A percentile compares a stretch with the other conserved stretches of the same genome.
Evolutionary conservation across 148 eudicot species (phyloP).

Genomic region (Chenopodium berlandieri): DNA sequence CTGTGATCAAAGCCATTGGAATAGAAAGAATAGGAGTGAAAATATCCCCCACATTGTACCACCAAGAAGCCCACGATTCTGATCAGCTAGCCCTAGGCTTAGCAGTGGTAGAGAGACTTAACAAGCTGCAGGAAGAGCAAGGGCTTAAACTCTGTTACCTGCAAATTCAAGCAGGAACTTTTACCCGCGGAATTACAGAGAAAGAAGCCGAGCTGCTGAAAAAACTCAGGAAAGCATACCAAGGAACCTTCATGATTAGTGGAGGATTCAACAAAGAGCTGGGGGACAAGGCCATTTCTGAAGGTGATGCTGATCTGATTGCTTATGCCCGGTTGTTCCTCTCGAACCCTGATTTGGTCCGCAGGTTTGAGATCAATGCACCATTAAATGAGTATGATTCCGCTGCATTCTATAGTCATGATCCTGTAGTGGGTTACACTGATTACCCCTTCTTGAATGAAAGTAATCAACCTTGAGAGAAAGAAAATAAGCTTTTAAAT

Average conservation of each 20-base stretch:
- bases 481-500: not conserved
- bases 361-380: conserved; percentile 59
- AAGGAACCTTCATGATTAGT: conserved; percentile 63
- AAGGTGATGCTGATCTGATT: conserved; percentile 74
- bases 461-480: conserved; percentile 16
- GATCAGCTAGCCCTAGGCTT: conserved; percentile 73
- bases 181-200: conserved; percentile 40
- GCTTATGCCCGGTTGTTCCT: conserved; percentile 69
- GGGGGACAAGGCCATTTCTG: conserved; percentile 55
- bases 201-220: conserved; percentile 51
- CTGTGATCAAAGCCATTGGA: conserved; percentile 56
- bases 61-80: conserved; percentile 66
- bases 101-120: conserved; percentile 59
- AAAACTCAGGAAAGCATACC: conserved; percentile 49
- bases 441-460: conserved; percentile 61
- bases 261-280: conserved; percentile 65
- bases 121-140: conserved; percentile 39
- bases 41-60: conserved; percentile 68
- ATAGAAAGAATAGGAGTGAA: conserved; percentile 55
- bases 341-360: conserved; percentile 80
- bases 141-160: conserved; percentile 49
- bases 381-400: conserved; percentile 51
- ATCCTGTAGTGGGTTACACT: conserved; percentile 72
- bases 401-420: conserved; percentile 64
- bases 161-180: conserved; percentile 70